Base-by-base conservation (phyloP, 2,329 filamentous ascomycete genomes). In the Exophiala viscosa region DNA sequence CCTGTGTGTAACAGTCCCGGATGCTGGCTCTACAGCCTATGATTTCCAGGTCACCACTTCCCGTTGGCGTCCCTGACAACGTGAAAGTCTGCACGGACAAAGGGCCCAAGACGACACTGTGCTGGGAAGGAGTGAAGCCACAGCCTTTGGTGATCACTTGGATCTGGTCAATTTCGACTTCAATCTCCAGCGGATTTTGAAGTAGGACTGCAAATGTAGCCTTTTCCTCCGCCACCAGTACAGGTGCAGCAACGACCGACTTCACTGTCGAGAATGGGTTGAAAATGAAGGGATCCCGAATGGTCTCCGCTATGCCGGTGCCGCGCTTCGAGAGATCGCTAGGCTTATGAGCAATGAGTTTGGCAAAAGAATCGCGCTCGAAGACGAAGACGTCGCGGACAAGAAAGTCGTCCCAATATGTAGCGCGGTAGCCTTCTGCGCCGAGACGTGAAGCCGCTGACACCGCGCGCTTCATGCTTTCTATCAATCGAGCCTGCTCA, bases 391-490 rank as follows among this genome's bases (percentile, higher is more conserved):
- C 75, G 58, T 84, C 84, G 45, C 93, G 84, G 42, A 99, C 80
- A 7, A 99, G 76, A 62, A 97, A 97, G 64, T 96, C 90, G 67
- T 99, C 93, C 93, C 93, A 99, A 66, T 96, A 99, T 61, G 93
- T 87, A 5, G 90, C 90, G 47, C 84, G 79, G 38, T 92, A 70
- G 50, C 86, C 73, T 4, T 79, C 74, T 23, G 90, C 73, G 0
- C 90, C 90, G 20, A 96, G 71, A 54, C 87, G 85, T 55, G 81
- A 82, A 1, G 88, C 86, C n/a, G 93, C 82, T 31, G 78, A 82
- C 28, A 91, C 83, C 0, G 91, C 96, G 57, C 92, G 87, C 33
- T 85, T 83, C 54, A 99, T 91, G 61, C 92, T 96, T 40, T 87
- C 88, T 42, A 85, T 79, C n/a, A 97, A 75, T 20, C 87, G 83